Percentiles rank a stretch among this genome's conserved stretches.
phyloP scores from a whole-genome alignment of 2,329 filamentous ascomycete species.

The Ceratocystis cubensis region DNA sequence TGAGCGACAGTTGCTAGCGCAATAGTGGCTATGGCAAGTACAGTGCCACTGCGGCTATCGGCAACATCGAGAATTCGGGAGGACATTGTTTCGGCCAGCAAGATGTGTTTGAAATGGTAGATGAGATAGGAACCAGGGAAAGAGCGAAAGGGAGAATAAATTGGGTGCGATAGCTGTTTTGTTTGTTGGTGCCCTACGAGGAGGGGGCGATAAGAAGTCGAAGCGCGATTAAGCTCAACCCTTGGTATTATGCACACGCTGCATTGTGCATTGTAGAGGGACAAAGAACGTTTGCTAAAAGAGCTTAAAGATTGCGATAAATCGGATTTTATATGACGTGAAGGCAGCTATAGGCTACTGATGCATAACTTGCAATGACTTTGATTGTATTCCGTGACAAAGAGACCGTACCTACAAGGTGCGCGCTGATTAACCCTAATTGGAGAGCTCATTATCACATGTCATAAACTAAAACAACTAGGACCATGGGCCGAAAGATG shows the following conservation, averaged over 20 bases:
- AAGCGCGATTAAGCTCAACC: not conserved
- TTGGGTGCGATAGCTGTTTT: not conserved
- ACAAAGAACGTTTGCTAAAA: too few species aligned
- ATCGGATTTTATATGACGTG: too few species aligned
- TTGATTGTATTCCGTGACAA: too few species aligned
- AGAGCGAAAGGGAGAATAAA: not conserved
- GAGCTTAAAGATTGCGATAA: too few species aligned
- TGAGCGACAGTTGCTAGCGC: slow-evolving; percentile 30
- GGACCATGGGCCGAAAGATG: not conserved
- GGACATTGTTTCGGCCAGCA: slow-evolving; percentile 4
- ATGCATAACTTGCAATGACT: too few species aligned
- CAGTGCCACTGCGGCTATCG: slow-evolving; percentile 24
- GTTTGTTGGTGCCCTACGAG: not conserved
- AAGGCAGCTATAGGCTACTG: too few species aligned
- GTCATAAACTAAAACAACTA: not conserved
- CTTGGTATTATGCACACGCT: not conserved
- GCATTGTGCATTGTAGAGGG: too few species aligned
- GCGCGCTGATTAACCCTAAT: not conserved
- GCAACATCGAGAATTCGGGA: slow-evolving; percentile 13
- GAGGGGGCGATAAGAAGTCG: not conserved
- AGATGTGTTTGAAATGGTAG: not conserved
- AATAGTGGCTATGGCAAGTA: slow-evolving; percentile 33
- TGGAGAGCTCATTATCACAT: not conserved
- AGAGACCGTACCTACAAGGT: not conserved
- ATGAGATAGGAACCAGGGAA: not conserved